Conservation (phyloP, 805 yeast genomes). For the Yamadazyma philogaea region DNA sequence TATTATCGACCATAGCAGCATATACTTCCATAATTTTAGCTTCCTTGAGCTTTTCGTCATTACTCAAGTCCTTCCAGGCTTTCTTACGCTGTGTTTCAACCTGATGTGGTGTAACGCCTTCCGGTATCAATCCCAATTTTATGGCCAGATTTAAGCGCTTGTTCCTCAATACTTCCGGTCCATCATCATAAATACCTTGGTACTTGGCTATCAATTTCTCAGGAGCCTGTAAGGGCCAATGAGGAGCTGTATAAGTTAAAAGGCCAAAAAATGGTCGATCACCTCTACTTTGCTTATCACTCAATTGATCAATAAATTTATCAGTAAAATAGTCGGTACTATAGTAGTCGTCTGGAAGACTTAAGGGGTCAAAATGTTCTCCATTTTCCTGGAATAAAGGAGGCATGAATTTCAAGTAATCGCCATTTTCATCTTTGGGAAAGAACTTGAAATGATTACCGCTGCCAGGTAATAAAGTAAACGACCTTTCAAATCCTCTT, state of each 20-base stretch:
- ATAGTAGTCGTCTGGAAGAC: conserved; percentile 47
- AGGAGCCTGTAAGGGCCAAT: conserved; percentile 67
- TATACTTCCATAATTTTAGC: conserved; percentile 51
- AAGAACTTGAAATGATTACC: conserved; percentile 54
- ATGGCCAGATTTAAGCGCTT: conserved; percentile 38
- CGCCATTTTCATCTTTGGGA: conserved; percentile 30
- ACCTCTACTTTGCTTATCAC: conserved; percentile 20
- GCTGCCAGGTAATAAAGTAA: conserved; percentile 52
- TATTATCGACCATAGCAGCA: conserved; percentile 61
- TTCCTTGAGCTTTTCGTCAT: conserved; percentile 35
- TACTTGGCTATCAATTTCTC: conserved; percentile 45
- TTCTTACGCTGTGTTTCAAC: conserved; percentile 41
- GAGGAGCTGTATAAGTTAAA: conserved; percentile 62
- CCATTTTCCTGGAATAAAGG: conserved; percentile 42
- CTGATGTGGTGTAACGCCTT: conserved; percentile 43
- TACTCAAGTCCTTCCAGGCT: conserved; percentile 43
- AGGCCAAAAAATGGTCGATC: conserved; percentile 54
- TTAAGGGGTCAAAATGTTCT: conserved; percentile 30
- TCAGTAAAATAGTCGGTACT: conserved; percentile 45
- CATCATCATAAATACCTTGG: conserved; percentile 45
- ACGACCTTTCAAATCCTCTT: conserved; percentile 50
- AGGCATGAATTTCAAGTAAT: conserved; percentile 32
- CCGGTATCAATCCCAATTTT: conserved; percentile 46
- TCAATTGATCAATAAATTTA: conserved; percentile 37
- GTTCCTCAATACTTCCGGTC: conserved; percentile 44